Conservation (phyloP, 495 filamentous ascomycete species). For the Xylaria castorea region DNA sequence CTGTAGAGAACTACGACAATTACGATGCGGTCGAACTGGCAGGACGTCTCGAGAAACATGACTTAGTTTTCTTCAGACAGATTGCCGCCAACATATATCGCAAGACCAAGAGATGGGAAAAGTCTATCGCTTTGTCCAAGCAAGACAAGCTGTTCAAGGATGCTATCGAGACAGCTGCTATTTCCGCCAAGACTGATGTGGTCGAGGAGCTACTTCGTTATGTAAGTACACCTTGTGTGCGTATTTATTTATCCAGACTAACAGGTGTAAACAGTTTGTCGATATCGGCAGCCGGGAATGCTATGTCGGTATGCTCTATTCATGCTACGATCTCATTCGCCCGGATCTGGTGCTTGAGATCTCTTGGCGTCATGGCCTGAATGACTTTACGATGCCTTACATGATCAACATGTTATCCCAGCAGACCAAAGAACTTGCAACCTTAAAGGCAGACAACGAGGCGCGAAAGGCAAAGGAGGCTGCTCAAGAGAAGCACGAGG, state of each 20-base stretch:
- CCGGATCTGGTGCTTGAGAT: conserved; percentile 92
- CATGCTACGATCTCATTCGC: conserved; percentile 96
- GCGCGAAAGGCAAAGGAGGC: conserved; percentile 90
- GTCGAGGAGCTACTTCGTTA: conserved; percentile 96
- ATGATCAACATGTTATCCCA: conserved; percentile 98
- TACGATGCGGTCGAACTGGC: conserved; percentile 97
- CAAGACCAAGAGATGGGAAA: conserved; percentile 99
- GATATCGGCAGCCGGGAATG: conserved; percentile 99
- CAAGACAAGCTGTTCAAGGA: conserved; percentile 99
- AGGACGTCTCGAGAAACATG: conserved; percentile 91
- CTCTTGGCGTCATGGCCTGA: conserved; percentile 93
- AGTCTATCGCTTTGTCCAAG: conserved; percentile 98
- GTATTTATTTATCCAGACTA: conserved; percentile 40
- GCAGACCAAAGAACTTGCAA: conserved; percentile 83
- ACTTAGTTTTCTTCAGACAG: conserved; percentile 98
- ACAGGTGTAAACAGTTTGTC: conserved; percentile 75
- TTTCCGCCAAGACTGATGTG: conserved; percentile 86
- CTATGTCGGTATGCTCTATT: conserved; percentile 98
- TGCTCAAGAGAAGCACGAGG: conserved; percentile 85
- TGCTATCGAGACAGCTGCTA: conserved; percentile 98
- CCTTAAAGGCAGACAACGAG: conserved; percentile 94
- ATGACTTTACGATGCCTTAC: conserved; percentile 99
- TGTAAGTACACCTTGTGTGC: conserved; percentile 65
- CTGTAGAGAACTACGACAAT: conserved; percentile 98
- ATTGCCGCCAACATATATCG: conserved; percentile 98